These are phyloP conservation scores for Asclepias syriaca DNA, from an alignment of 257 asterid species.

Conservation along the genomic window DNA sequence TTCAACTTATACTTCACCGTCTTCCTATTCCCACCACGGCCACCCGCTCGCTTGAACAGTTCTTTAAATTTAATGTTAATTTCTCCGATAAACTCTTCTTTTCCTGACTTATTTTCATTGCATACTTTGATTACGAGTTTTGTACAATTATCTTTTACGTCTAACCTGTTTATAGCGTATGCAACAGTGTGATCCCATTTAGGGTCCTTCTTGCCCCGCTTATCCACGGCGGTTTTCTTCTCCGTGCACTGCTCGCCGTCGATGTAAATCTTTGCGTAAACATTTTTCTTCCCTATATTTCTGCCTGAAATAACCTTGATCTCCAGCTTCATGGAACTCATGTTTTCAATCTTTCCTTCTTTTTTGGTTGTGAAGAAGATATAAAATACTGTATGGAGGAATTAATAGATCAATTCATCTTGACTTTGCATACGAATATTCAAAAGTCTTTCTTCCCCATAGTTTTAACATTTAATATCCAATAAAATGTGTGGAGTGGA, in stretches of 20 bases:
- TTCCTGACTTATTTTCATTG: neutral
- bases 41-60: neutral
- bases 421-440: too few species aligned
- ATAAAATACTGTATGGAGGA: too few species aligned
- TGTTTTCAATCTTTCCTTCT: too few species aligned
- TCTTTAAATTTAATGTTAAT: neutral
- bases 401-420: too few species aligned
- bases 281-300: neutral
- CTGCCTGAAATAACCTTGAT: neutral
- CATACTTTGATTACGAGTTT: neutral
- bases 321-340: conserved; percentile 5
- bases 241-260: neutral
- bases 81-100: neutral
- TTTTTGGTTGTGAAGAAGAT: too few species aligned
- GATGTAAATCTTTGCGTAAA: neutral
- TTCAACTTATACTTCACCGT: neutral
- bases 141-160: neutral
- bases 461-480: too few species aligned
- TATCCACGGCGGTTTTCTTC: neutral
- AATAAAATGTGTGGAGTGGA: too few species aligned
- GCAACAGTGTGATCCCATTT: conserved; percentile 1
- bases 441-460: too few species aligned
- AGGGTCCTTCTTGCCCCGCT: neutral
- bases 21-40: neutral
- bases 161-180: conserved; percentile 1